Conservation (phyloP, 768 basidiomycete genomes). For the Crucibulum laeve region DNA sequence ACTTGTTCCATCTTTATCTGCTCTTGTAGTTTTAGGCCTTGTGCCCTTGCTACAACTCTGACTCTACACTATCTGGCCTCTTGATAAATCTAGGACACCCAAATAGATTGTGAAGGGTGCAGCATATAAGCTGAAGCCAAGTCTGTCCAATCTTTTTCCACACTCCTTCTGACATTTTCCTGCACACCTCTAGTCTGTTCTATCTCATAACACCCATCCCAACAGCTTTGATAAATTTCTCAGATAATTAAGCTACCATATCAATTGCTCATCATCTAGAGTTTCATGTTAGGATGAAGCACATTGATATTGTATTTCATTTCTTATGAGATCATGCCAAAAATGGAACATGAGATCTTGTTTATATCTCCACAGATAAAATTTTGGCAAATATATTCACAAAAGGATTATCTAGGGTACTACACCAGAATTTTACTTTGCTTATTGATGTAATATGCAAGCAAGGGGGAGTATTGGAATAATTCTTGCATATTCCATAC, state of each 20-base stretch:
- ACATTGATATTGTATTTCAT: constrained; percentile 13
- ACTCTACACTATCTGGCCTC: too few species aligned
- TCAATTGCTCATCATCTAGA: constrained; percentile 12
- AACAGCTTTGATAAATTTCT: constrained; percentile 2
- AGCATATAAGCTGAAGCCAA: too few species aligned
- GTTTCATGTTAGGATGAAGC: constrained; percentile 17
- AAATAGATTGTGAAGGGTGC: too few species aligned
- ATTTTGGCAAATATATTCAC: constrained; percentile 14
- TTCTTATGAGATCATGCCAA: constrained; percentile 9
- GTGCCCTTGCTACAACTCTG: too few species aligned
- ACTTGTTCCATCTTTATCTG: too few species aligned
- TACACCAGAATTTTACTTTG: constrained; percentile 7
- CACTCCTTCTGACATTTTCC: too few species aligned
- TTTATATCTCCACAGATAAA: constrained; percentile 6
- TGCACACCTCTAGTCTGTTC: too few species aligned
- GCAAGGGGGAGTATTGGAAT: constrained; percentile 11
- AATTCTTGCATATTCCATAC: too few species aligned
- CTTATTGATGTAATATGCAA: constrained; percentile 7
- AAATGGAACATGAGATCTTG: constrained; percentile 3
- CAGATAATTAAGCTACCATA: constrained; percentile 15
- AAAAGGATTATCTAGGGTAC: constrained; percentile 8
- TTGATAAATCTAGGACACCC: too few species aligned
- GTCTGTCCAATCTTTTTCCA: too few species aligned
- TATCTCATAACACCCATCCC: too few species aligned
- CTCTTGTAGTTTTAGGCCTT: too few species aligned